Evolutionary conservation across 2,329 filamentous ascomycete species (phyloP).

Genomic region (Byssoonygena ceratinophila): DNA sequence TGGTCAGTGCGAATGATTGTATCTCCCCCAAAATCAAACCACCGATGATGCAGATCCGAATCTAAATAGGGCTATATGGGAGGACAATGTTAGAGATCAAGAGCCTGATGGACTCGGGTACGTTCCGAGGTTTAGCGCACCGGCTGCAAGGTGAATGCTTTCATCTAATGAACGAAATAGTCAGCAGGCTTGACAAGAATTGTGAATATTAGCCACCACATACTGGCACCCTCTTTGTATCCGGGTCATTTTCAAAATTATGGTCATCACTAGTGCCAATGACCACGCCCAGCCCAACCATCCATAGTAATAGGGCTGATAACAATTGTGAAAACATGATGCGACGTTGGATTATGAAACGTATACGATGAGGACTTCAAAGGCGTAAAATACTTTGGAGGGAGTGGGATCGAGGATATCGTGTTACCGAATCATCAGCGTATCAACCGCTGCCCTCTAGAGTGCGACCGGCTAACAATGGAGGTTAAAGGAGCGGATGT

Average conservation of each 20-base stretch:
- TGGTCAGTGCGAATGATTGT: slow-evolving; percentile 66
- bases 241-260: slow-evolving; percentile 42
- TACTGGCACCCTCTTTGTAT: slow-evolving; percentile 57
- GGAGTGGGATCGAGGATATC: slow-evolving; percentile 5
- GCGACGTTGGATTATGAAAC: not conserved
- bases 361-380: not conserved
- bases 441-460: slow-evolving; percentile 7
- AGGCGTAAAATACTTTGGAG: not conserved
- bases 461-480: slow-evolving; percentile 3
- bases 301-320: slow-evolving; percentile 23
- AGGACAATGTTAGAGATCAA: not conserved
- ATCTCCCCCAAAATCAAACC: slow-evolving; percentile 98
- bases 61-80: slow-evolving; percentile 75
- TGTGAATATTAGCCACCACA: slow-evolving; percentile 22
- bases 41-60: slow-evolving; percentile 94
- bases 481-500: slow-evolving; percentile 8
- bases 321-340: slow-evolving; percentile 16
- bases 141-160: slow-evolving; percentile 73
- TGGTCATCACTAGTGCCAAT: slow-evolving; percentile 21
- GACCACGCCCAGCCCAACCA: slow-evolving; percentile 27
- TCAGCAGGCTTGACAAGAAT: slow-evolving; percentile 10
- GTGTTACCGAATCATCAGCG: slow-evolving; percentile 5
- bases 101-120: not conserved
- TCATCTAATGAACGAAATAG: slow-evolving; percentile 47
- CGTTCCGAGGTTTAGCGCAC: slow-evolving; percentile 42